phyloP scores from a whole-genome alignment of 1,139 yeast genomes.

The Suzukiozyma palmioleophila region DNA sequence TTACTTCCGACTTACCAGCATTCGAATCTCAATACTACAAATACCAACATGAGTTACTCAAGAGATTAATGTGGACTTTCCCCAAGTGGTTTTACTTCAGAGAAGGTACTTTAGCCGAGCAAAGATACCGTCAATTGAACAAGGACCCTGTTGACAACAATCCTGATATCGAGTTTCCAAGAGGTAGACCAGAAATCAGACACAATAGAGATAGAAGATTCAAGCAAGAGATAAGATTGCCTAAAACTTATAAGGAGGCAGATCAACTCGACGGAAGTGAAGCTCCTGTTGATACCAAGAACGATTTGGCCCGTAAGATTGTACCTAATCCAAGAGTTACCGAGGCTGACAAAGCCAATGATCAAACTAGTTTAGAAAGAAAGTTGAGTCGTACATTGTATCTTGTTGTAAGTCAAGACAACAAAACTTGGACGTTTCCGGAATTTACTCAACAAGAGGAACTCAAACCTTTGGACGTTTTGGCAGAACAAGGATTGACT shows the following conservation, averaged over 20 bases:
- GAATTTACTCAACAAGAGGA: slow-evolving; percentile 44
- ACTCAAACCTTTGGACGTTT: slow-evolving; percentile 55
- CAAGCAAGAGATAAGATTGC: slow-evolving; percentile 72
- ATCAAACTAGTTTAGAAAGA: slow-evolving; percentile 70
- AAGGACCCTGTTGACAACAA: slow-evolving; percentile 67
- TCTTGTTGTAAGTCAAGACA: slow-evolving; percentile 51
- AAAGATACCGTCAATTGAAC: slow-evolving; percentile 73
- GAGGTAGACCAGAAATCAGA: slow-evolving; percentile 81
- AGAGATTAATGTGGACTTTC: slow-evolving; percentile 94
- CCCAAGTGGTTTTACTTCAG: slow-evolving; percentile 91
- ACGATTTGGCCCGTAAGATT: slow-evolving; percentile 65
- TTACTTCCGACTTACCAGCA: slow-evolving; percentile 69
- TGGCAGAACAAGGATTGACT: slow-evolving; percentile 74
- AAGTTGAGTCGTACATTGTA: slow-evolving; percentile 76
- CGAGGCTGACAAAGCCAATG: slow-evolving; percentile 64
- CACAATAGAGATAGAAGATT: slow-evolving; percentile 85
- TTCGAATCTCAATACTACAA: slow-evolving; percentile 75
- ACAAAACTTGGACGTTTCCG: slow-evolving; percentile 73
- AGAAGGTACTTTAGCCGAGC: slow-evolving; percentile 85
- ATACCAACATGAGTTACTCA: slow-evolving; percentile 83
- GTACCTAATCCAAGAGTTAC: slow-evolving; percentile 70
- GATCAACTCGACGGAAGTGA: slow-evolving; percentile 32
- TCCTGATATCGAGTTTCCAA: slow-evolving; percentile 73
- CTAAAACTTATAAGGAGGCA: slow-evolving; percentile 47
- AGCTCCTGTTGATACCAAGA: slow-evolving; percentile 34